Conservation (phyloP, 116 monocot genomes). For the Cymodocea nodosa region DNA sequence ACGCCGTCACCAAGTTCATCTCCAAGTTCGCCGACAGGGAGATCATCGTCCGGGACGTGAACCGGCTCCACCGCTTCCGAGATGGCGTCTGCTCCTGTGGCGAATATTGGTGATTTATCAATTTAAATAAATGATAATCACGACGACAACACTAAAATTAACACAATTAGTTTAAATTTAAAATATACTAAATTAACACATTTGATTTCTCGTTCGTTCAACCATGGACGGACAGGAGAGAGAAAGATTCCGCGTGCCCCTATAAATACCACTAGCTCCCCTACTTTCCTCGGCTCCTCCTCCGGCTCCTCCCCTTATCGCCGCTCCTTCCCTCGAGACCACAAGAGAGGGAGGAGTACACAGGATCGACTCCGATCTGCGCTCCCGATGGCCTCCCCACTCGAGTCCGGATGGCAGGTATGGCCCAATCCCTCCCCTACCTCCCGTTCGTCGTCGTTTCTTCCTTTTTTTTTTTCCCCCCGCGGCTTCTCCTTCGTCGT, state of each 20-base stretch:
- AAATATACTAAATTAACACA: no score
- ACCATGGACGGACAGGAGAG: no score
- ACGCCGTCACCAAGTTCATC: conserved; percentile 76
- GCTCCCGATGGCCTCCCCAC: conserved; percentile 9
- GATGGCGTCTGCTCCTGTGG: conserved; percentile 80
- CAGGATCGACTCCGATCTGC: not conserved
- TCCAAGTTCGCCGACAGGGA: conserved; percentile 66
- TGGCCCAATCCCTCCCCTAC: not conserved
- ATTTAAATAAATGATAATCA: no score
- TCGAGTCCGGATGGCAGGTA: conserved; percentile 16
- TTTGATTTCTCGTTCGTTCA: no score
- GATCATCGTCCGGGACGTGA: conserved; percentile 86
- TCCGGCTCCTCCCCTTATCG: no score
- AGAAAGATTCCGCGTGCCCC: not conserved
- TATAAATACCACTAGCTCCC: not conserved
- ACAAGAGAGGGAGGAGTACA: not conserved
- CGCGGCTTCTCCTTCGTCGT: no score
- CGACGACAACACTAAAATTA: no score
- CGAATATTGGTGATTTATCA: conserved; percentile 82
- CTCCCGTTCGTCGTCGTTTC: no score
- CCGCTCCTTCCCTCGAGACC: not conserved
- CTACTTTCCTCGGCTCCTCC: not conserved
- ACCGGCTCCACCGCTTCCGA: conserved; percentile 75
- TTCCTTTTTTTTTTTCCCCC: no score
- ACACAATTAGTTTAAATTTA: no score